Evolutionary conservation across 805 yeast genomes (phyloP).

Genomic region (Saturnispora hagleri): DNA sequence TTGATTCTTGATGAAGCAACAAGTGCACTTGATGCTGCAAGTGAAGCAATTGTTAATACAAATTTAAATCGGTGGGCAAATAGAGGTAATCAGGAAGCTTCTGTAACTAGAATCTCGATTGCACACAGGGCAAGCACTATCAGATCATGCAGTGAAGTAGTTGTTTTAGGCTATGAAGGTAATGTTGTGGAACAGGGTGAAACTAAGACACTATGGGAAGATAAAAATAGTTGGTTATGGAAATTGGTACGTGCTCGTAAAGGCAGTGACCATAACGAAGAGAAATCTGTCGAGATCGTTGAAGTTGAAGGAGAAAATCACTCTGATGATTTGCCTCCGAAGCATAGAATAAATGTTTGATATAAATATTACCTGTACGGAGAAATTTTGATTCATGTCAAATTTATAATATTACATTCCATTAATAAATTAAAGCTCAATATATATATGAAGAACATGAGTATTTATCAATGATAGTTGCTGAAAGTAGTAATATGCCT

Average conservation of each 20-base stretch:
- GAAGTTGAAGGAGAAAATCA: slow-evolving; percentile 1
- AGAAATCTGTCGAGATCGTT: slow-evolving; percentile 10
- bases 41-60: slow-evolving; percentile 76
- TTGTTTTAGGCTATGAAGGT: slow-evolving; percentile 74
- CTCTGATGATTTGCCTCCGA: slow-evolving; percentile 1
- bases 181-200: slow-evolving; percentile 68
- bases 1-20: slow-evolving; percentile 76
- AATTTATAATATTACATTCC: neutral
- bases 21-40: slow-evolving; percentile 82
- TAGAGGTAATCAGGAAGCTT: slow-evolving; percentile 29
- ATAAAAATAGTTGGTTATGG: slow-evolving; percentile 28
- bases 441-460: neutral
- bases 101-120: slow-evolving; percentile 74
- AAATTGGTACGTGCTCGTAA: slow-evolving; percentile 19
- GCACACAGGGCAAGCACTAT: slow-evolving; percentile 91
- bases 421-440: neutral
- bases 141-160: slow-evolving; percentile 67
- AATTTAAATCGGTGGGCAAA: slow-evolving; percentile 51
- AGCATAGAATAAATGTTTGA: slow-evolving; percentile 5
- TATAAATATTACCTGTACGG: neutral
- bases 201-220: slow-evolving; percentile 45
- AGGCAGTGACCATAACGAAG: slow-evolving; percentile 10
- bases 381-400: neutral
- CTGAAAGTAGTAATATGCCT: neutral
- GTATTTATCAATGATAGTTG: neutral